Conservation (phyloP, 192 early-diverging fungal genomes). For the Chytriomyces hyalinus region DNA sequence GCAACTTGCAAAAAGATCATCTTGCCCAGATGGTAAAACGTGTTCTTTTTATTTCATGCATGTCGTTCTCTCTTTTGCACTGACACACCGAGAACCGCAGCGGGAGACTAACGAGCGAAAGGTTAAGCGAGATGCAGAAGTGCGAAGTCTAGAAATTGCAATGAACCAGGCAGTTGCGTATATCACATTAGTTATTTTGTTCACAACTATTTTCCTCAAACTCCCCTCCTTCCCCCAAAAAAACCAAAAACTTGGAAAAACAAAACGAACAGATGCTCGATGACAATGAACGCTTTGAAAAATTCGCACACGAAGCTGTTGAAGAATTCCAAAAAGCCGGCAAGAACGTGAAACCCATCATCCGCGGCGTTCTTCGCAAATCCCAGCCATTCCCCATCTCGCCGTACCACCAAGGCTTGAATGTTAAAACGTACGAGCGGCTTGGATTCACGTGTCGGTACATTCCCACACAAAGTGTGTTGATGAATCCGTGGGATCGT, state of each 20-base stretch:
- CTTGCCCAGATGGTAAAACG: constrained; percentile 6
- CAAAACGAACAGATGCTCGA: constrained; percentile 2
- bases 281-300: constrained; percentile 42
- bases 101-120: constrained; percentile 17
- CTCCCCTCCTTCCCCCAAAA: too few species aligned
- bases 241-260: too few species aligned
- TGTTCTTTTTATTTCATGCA: neutral
- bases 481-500: constrained; percentile 11
- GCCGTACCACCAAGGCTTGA: neutral
- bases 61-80: neutral
- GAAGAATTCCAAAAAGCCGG: constrained; percentile 41
- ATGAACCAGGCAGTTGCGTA: constrained; percentile 9
- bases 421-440: constrained; percentile 25
- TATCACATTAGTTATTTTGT: neutral
- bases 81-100: neutral
- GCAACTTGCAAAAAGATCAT: constrained; percentile 7
- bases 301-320: constrained; percentile 38
- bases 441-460: constrained; percentile 28
- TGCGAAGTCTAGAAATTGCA: neutral
- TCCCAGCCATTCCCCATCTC: constrained; percentile 13
- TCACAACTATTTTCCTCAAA: neutral
- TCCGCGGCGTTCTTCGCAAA: constrained; percentile 24
- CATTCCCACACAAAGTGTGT: constrained; percentile 7
- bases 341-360: constrained; percentile 45
- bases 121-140: neutral